Percentiles rank a stretch among this genome's conserved stretches.
phyloP scores from a whole-genome alignment of 1,284 basidiomycete genomes.

The Tremellales sp. region DNA sequence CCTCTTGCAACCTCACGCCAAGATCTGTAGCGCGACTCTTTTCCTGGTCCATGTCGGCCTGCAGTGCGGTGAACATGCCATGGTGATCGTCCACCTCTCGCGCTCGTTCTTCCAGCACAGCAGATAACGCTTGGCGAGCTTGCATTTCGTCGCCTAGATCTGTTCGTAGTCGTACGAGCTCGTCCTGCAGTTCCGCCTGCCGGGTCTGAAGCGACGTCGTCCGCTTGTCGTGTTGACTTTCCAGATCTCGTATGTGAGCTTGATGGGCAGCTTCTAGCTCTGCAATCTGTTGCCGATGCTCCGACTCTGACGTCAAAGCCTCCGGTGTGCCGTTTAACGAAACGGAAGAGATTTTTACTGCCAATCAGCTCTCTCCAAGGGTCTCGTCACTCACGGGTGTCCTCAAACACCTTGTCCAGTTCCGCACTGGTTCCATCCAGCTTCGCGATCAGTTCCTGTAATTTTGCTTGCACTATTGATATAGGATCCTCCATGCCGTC shows the following conservation, averaged over 20 bases:
- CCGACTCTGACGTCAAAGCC: slow-evolving; percentile 14
- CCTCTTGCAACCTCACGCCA: slow-evolving; percentile 55
- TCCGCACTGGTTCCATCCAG: slow-evolving; percentile 71
- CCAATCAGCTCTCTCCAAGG: background rate
- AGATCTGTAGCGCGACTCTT: slow-evolving; percentile 57
- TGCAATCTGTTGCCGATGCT: slow-evolving; percentile 24
- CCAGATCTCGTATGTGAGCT: slow-evolving; percentile 59
- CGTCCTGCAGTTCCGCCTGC: slow-evolving; percentile 57
- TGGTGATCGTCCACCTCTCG: slow-evolving; percentile 33
- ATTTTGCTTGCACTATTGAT: slow-evolving; percentile 56
- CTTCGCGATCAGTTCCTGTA: slow-evolving; percentile 65
- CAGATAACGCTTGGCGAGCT: slow-evolving; percentile 34
- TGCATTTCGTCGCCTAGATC: slow-evolving; percentile 41
- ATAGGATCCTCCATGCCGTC: slow-evolving; percentile 52
- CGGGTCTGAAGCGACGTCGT: slow-evolving; percentile 63
- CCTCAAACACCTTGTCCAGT: slow-evolving; percentile 75
- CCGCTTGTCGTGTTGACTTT: slow-evolving; percentile 59
- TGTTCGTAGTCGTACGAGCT: slow-evolving; percentile 36
- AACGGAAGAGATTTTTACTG: background rate
- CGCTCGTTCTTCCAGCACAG: slow-evolving; percentile 32
- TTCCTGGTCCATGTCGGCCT: slow-evolving; percentile 53
- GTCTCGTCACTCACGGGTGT: slow-evolving; percentile 59
- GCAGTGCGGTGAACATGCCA: slow-evolving; percentile 30
- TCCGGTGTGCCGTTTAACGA: slow-evolving; percentile 8
- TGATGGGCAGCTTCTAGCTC: slow-evolving; percentile 45